Conservation (phyloP, 345 rosid genomes). For the Cardamine occulta region DNA sequence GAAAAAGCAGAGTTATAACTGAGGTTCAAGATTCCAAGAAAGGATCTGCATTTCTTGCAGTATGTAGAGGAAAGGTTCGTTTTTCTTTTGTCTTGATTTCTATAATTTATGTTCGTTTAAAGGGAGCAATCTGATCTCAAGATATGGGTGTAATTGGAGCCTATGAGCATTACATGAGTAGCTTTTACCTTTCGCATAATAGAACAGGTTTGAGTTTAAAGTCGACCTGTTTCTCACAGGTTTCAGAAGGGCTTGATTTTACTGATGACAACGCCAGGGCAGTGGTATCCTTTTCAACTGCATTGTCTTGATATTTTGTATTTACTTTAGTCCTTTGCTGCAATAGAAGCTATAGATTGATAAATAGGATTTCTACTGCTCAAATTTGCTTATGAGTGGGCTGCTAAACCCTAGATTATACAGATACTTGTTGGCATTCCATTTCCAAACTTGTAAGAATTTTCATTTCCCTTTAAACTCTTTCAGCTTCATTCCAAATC, state of each 20-base stretch:
- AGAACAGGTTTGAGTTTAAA: conserved; percentile 6
- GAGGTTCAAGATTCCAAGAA: conserved; percentile 47
- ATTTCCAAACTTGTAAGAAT: conserved; percentile 84
- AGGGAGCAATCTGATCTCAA: not conserved
- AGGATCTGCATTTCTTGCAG: conserved; percentile 94
- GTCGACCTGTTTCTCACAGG: conserved; percentile 57
- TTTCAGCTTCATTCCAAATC: conserved; percentile 16
- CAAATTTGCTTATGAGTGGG: no score
- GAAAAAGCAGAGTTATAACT: no score
- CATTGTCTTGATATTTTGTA: not conserved
- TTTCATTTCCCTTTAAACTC: conserved; percentile 2
- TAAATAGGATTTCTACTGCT: not conserved
- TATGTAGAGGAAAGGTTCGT: conserved; percentile 91
- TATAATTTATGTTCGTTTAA: not conserved
- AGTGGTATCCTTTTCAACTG: conserved; percentile 76
- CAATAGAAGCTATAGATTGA: conserved; percentile 22
- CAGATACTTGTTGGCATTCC: conserved; percentile 97
- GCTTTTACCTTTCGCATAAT: not conserved
- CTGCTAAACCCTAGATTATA: conserved; percentile 51
- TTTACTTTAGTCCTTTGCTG: conserved; percentile 21
- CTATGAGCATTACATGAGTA: not conserved
- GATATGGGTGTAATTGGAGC: no score
- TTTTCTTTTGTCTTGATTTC: conserved; percentile 15
- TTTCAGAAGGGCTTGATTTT: conserved; percentile 96
- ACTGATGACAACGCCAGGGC: conserved; percentile 94